A percentile compares a stretch with the other conserved stretches of the same genome.
Conservation (phyloP, 176 grass and related monocot species). For the Bonia amplexicaulis region DNA sequence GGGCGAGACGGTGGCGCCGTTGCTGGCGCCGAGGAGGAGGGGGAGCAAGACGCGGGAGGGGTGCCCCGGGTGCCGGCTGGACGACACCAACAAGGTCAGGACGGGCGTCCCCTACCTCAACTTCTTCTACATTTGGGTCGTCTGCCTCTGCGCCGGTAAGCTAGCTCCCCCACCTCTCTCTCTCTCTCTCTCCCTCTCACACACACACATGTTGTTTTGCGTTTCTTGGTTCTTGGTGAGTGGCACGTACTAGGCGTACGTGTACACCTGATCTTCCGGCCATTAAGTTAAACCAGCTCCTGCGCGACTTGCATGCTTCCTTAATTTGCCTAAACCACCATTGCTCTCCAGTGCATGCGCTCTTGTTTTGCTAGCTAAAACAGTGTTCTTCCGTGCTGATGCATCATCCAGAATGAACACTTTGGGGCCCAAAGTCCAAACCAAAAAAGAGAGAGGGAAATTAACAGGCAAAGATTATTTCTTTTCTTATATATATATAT, state of each 20-base stretch:
- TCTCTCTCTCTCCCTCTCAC: too few relatives aligned
- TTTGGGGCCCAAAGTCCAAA: neutral
- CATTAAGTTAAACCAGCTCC: too few relatives aligned
- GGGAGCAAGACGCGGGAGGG: neutral
- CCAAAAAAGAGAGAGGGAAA: neutral
- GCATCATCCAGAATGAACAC: neutral
- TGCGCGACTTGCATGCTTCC: too few relatives aligned
- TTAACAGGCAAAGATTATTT: neutral
- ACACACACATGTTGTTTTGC: neutral
- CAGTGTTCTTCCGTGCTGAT: neutral
- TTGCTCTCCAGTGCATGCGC: neutral
- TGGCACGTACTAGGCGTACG: neutral
- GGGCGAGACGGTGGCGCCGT: neutral
- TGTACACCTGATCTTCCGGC: neutral
- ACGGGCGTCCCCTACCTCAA: conserved; percentile 48
- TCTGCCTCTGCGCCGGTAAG: conserved; percentile 49
- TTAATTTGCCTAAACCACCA: too few relatives aligned
- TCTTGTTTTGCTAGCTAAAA: neutral
- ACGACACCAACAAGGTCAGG: conserved; percentile 20
- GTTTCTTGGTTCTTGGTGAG: neutral
- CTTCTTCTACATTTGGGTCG: conserved; percentile 70
- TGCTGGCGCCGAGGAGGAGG: conserved; percentile 11
- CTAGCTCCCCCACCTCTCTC: neutral
- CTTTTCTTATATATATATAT: too few relatives aligned
- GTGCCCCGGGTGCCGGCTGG: conserved; percentile 47